Evolutionary conservation across 2,329 filamentous ascomycete genomes (phyloP).

Genomic region (Alternaria infectoria): DNA sequence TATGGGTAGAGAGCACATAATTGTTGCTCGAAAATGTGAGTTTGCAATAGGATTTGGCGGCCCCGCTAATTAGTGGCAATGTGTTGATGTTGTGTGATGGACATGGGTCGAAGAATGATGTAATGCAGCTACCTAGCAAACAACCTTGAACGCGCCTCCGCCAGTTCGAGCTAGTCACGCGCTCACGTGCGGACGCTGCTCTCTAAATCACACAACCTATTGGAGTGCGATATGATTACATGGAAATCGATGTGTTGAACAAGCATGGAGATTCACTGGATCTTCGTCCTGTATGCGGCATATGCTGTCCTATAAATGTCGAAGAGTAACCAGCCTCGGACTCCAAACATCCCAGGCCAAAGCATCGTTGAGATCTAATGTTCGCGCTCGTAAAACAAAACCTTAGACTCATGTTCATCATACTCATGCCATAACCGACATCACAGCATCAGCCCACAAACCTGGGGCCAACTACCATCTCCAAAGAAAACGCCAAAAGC

Average conservation of each 20-base stretch:
- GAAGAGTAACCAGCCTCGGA: not conserved
- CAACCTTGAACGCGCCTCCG: not conserved
- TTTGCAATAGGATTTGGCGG: not conserved
- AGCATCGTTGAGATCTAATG: not conserved
- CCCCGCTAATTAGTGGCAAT: not conserved
- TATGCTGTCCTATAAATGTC: not conserved
- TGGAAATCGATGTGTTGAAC: too few relatives aligned
- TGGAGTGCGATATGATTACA: too few relatives aligned
- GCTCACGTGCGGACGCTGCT: constrained; percentile 3
- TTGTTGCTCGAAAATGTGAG: accelerated
- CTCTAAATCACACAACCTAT: too few relatives aligned
- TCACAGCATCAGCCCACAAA: not conserved
- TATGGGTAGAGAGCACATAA: not conserved
- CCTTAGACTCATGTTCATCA: not conserved
- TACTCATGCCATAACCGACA: not conserved
- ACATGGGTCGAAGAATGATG: not conserved
- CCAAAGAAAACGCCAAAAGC: not conserved
- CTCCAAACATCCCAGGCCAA: not conserved
- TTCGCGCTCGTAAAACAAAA: not conserved
- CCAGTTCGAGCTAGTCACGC: not conserved
- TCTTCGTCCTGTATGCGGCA: not conserved
- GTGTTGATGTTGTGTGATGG: not conserved
- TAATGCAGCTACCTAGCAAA: not conserved
- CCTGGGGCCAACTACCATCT: not conserved
- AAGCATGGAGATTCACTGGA: not conserved